These are phyloP conservation scores for Brettanomyces naardenensis DNA, from an alignment of 805 yeast species.

Conservation along the genomic window DNA sequence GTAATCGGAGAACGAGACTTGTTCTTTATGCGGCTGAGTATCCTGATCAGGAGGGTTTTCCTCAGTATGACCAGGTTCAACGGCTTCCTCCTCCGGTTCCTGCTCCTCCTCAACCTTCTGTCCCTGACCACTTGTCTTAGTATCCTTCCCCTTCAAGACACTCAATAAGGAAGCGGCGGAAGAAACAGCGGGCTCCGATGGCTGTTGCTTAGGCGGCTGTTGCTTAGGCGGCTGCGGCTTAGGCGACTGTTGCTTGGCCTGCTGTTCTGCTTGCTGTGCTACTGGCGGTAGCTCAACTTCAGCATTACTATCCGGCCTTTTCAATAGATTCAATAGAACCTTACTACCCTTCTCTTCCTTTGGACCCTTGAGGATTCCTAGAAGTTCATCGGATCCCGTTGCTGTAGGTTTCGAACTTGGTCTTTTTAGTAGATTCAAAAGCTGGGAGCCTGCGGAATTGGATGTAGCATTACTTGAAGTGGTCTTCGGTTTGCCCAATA, in stretches of 20 bases:
- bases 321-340: neutral
- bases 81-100: conserved; percentile 1
- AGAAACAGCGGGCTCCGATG: too few species aligned
- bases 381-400: neutral
- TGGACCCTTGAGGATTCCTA: too few species aligned
- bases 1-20: conserved; percentile 5
- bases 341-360: too few species aligned
- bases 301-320: neutral
- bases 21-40: too few species aligned
- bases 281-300: too few species aligned
- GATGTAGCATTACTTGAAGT: neutral
- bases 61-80: conserved; percentile 13
- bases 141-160: conserved; percentile 1
- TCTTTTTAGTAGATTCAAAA: neutral
- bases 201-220: too few species aligned
- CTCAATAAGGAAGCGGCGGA: neutral
- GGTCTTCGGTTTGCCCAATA: conserved; percentile 7
- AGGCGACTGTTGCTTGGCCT: too few species aligned
- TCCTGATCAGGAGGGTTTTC: conserved; percentile 7
- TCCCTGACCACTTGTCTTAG: conserved; percentile 3
- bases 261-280: too few species aligned
- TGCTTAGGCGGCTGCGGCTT: too few species aligned
- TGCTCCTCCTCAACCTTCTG: neutral
- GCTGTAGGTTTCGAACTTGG: too few species aligned
- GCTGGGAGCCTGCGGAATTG: neutral